Base-by-base conservation (phyloP, 1,139 yeast species). In the Saccharomyces hybrid region DNA sequence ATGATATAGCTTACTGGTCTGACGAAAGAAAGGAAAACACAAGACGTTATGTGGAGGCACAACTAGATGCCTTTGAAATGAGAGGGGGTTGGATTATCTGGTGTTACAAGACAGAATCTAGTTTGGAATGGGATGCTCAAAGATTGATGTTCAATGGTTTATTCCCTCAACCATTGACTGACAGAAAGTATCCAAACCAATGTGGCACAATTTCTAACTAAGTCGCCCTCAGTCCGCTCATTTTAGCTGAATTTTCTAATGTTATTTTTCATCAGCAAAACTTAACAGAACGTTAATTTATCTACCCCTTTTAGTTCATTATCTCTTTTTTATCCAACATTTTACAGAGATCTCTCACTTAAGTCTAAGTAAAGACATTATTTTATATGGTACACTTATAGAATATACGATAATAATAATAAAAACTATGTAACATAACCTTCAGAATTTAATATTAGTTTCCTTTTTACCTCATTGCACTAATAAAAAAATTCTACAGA, bases 61-160 rank as follows among this genome's bases (percentile, higher is more conserved):
- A 93, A 75, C 73, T 93, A 62, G 97, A 88, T 66, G 86, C 95
- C 2, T 89, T 78, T 65, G 89, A 84, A 63, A 78, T 77, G 63
- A 78, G 81, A 50, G 78, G 78, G 56, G 97, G 97, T 14, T 90
- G 95, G 90, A 78, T 90, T 57, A 88, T 86, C 76, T 93, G 97
- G 99, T 83, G 84, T 70, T 90, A 87, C 83, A 91, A 89, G 76
- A 86, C 96, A 31, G 98, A 93, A 70, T 71, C 73, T 63, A 81
- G 95, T 20, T 70, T 85, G 52, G 98, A 91, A 69, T 93, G 98
- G 98, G 96, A 88, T 73, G 77, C 87, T 70, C 75, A 77, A 57
- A 75, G 76, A 58, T 78, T 90, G 63, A 73, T 79, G 25, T 74
- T 72, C 42, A 69, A 77, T 56, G 87, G 82, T 27, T 68, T 89